Conservation (phyloP, 805 yeast species). For the Millerago galiae region DNA sequence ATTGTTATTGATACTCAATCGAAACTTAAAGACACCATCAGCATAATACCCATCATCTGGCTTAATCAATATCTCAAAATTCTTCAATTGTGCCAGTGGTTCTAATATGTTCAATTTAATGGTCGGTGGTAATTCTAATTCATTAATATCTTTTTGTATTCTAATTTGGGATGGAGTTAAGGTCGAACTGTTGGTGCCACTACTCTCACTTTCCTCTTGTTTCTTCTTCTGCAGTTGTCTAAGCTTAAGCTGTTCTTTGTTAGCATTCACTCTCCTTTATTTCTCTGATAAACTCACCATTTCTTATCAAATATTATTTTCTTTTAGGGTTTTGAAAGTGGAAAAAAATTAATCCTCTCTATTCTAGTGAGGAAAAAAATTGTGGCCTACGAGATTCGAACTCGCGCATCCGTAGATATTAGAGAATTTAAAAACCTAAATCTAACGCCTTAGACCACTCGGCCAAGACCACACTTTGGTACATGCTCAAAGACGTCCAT, state of each 20-base stretch:
- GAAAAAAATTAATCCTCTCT: not conserved
- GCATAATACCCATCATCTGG: slow-evolving; percentile 73
- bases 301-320: not conserved
- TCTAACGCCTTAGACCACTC: slow-evolving; percentile 42
- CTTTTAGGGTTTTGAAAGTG: not conserved
- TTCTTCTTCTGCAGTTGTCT: slow-evolving; percentile 54
- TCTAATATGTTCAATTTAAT: slow-evolving; percentile 46
- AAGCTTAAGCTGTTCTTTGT: slow-evolving; percentile 40
- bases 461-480: slow-evolving; percentile 32
- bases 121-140: slow-evolving; percentile 55
- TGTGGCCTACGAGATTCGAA: slow-evolving; percentile 17
- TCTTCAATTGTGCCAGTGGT: slow-evolving; percentile 40
- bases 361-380: slow-evolving; percentile 12
- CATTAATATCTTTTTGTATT: slow-evolving; percentile 70
- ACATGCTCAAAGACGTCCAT: not conserved
- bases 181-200: slow-evolving; percentile 2
- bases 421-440: slow-evolving; percentile 33
- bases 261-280: not conserved
- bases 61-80: slow-evolving; percentile 46
- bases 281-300: not conserved
- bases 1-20: slow-evolving; percentile 56
- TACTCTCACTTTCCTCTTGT: slow-evolving; percentile 36
- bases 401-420: slow-evolving; percentile 31
- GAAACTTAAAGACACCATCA: slow-evolving; percentile 65
- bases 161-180: slow-evolving; percentile 62